Evolutionary conservation across 441 rosid genomes (phyloP).

Genomic region (Arabidopsis lyrata): DNA sequence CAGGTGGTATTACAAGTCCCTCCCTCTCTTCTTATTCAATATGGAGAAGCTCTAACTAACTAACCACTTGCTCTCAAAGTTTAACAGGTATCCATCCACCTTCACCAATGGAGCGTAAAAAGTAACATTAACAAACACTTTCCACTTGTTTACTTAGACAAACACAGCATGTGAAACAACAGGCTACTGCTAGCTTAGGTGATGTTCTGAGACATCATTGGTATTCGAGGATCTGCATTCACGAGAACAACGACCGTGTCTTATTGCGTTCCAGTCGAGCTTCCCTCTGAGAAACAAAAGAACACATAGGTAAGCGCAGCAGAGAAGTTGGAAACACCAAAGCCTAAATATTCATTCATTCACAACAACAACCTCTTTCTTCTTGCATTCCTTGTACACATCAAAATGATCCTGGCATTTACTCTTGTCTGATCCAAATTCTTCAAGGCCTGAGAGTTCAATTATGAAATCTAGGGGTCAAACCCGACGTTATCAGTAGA

Average conservation of each 20-base stretch:
- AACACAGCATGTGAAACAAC: conserved; percentile 26
- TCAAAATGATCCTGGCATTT: conserved; percentile 95
- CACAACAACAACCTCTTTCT: conserved; percentile 73
- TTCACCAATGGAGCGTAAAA: conserved; percentile 15
- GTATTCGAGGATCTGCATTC: conserved; percentile 40
- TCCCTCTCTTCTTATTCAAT: no score
- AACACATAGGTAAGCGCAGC: conserved; percentile 27
- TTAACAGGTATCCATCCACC: conserved; percentile 9
- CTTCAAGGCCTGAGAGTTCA: conserved; percentile 74
- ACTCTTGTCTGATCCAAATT: conserved; percentile 85
- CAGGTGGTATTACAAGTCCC: no score
- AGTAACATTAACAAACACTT: conserved; percentile 20
- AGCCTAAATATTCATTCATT: background rate
- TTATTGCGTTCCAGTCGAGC: conserved; percentile 93
- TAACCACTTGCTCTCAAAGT: no score
- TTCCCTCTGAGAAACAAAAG: conserved; percentile 68
- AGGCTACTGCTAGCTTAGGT: conserved; percentile 9
- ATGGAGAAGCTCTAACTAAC: no score
- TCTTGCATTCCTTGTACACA: conserved; percentile 96
- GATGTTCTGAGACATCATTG: conserved; percentile 12
- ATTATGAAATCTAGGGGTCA: conserved; percentile 14
- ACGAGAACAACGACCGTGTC: conserved; percentile 77
- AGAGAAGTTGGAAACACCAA: conserved; percentile 15
- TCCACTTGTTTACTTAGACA: conserved; percentile 20
- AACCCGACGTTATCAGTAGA: background rate